These are phyloP conservation scores for Aureobasidium sp. DNA, from an alignment of 2,329 filamentous ascomycete species.

Conservation along the genomic window DNA sequence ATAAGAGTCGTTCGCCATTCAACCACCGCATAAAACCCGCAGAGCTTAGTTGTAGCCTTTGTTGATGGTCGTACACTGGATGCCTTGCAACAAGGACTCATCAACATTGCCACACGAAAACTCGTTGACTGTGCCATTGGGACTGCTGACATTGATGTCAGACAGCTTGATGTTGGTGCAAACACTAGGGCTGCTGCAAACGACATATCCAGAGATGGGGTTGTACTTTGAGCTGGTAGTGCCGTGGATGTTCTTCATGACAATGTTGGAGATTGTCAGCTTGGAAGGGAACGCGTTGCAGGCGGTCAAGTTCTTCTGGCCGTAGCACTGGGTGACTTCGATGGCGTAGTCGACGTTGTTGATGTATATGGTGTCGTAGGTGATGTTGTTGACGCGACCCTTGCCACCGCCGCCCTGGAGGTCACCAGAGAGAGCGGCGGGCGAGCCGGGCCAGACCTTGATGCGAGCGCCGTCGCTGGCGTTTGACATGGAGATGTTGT, in stretches of 20 bases:
- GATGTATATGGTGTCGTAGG: slow-evolving; percentile 55
- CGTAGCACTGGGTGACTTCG: slow-evolving; percentile 60
- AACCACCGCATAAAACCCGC: neutral
- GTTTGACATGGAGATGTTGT: slow-evolving; percentile 35
- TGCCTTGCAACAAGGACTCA: slow-evolving; percentile 24
- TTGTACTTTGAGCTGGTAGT: slow-evolving; percentile 43
- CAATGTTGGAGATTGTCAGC: slow-evolving; percentile 49
- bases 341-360: slow-evolving; percentile 60
- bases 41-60: slow-evolving; percentile 5
- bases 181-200: slow-evolving; percentile 40
- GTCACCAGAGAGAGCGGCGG: slow-evolving; percentile 50
- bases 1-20: too few species aligned
- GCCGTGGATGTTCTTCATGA: slow-evolving; percentile 51
- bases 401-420: slow-evolving; percentile 59
- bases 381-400: slow-evolving; percentile 59
- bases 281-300: slow-evolving; percentile 52
- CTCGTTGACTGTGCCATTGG: slow-evolving; percentile 23
- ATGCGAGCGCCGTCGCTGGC: slow-evolving; percentile 59
- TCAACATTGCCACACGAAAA: slow-evolving; percentile 30
- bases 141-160: slow-evolving; percentile 25
- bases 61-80: slow-evolving; percentile 23
- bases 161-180: slow-evolving; percentile 42
- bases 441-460: slow-evolving; percentile 62
- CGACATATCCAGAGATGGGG: slow-evolving; percentile 37
- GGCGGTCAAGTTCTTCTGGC: slow-evolving; percentile 55